phyloP scores from a whole-genome alignment of 176 grass and related monocot genomes.

The Ensete glaucum region DNA sequence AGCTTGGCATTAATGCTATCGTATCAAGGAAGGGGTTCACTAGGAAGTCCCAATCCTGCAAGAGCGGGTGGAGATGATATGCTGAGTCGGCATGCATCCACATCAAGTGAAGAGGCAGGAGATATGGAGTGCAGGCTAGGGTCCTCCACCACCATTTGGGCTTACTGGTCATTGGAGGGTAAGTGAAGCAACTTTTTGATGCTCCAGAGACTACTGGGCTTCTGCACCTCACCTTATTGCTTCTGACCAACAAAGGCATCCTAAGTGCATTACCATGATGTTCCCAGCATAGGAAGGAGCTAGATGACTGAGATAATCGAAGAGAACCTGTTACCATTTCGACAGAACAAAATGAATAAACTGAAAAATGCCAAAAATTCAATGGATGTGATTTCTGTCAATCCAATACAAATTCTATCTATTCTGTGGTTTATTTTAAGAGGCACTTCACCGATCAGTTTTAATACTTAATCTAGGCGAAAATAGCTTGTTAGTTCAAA shows the following conservation, averaged over 20 bases:
- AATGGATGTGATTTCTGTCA: background rate
- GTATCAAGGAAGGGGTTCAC: conserved; percentile 77
- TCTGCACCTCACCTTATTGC: conserved; percentile 18
- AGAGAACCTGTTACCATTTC: background rate
- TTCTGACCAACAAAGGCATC: conserved; percentile 9
- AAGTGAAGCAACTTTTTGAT: conserved; percentile 45
- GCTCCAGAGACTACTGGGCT: conserved; percentile 29
- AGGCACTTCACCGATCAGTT: too few relatives aligned
- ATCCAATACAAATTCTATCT: background rate
- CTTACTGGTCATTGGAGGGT: conserved; percentile 77
- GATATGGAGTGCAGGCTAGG: conserved; percentile 75
- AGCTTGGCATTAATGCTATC: conserved; percentile 57
- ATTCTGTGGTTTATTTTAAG: too few relatives aligned
- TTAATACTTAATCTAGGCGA: too few relatives aligned
- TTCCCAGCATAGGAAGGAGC: background rate
- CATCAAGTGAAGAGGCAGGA: conserved; percentile 79
- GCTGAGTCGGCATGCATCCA: conserved; percentile 73
- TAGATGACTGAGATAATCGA: background rate
- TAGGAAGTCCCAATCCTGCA: conserved; percentile 63
- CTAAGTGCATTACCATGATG: background rate
- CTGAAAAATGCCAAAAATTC: background rate
- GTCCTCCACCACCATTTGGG: conserved; percentile 93
- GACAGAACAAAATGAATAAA: background rate
- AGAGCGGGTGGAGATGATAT: conserved; percentile 62
- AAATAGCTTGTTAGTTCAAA: too few relatives aligned